Percentiles rank a stretch among this genome's conserved stretches.
These are phyloP conservation scores for Penicillium psychrosexuale DNA, from an alignment of 2,329 filamentous ascomycete species.

Conservation along the genomic window DNA sequence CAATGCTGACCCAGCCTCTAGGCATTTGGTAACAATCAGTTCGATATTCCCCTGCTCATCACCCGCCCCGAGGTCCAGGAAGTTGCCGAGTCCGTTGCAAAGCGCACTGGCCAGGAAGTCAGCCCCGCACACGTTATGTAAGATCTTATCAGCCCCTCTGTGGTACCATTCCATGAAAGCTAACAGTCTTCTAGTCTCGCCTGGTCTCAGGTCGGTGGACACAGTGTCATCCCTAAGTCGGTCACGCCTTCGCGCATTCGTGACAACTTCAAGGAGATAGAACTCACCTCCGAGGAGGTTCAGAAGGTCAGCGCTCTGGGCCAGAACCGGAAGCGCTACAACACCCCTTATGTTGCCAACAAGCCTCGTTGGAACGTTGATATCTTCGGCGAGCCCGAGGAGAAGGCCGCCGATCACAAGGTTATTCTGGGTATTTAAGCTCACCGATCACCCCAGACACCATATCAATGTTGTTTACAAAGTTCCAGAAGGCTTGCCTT, in stretches of 20 bases:
- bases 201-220: constrained; percentile 41
- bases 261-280: constrained; percentile 44
- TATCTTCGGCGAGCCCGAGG: constrained; percentile 54
- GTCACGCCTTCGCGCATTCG: constrained; percentile 43
- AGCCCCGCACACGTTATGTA: constrained; percentile 39
- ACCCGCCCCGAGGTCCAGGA: constrained; percentile 62
- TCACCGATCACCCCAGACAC: constrained; percentile 4
- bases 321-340: constrained; percentile 37
- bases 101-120: constrained; percentile 35
- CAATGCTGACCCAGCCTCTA: constrained; percentile 10
- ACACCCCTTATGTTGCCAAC: constrained; percentile 39
- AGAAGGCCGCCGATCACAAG: constrained; percentile 51
- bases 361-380: constrained; percentile 56
- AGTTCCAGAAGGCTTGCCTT: background rate
- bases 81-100: constrained; percentile 57
- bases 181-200: constrained; percentile 30
- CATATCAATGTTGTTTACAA: background rate
- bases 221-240: constrained; percentile 45
- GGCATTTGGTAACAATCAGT: constrained; percentile 57
- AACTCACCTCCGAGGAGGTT: constrained; percentile 39
- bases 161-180: background rate
- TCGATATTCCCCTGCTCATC: constrained; percentile 62
- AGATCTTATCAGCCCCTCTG: constrained; percentile 1
- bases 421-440: constrained; percentile 38
- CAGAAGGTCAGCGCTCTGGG: constrained; percentile 34